Percentiles rank a stretch among this genome's conserved stretches.
Conservation (phyloP, 129 eudicot species). For the Calendula officinalis region DNA sequence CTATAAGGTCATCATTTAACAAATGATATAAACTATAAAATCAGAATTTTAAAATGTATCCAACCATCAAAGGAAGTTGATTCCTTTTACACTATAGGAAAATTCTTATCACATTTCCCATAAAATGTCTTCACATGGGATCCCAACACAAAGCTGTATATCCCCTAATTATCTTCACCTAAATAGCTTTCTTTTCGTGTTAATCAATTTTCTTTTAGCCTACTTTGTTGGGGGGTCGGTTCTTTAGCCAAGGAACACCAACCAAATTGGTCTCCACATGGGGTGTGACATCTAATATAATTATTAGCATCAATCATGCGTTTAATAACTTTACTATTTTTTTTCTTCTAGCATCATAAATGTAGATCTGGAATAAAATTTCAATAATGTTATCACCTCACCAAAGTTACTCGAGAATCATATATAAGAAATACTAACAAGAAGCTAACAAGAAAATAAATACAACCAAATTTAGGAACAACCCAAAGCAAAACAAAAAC, state of each 20-base stretch:
- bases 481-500: too few species aligned
- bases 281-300: slow-evolving; percentile 34
- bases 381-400: too few species aligned
- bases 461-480: too few species aligned
- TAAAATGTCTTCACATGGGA: slow-evolving; percentile 59
- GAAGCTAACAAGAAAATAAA: too few species aligned
- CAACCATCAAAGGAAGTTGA: slow-evolving; percentile 10
- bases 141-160: slow-evolving; percentile 40
- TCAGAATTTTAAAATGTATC: background rate
- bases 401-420: too few species aligned
- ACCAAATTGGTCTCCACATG: slow-evolving; percentile 81
- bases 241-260: slow-evolving; percentile 54
- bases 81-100: slow-evolving; percentile 28
- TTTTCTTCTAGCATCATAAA: too few species aligned
- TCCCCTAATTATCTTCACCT: slow-evolving; percentile 24
- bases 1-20: background rate
- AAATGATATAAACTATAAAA: background rate
- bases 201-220: slow-evolving; percentile 21
- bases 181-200: slow-evolving; percentile 17
- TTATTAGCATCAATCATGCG: background rate
- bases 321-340: too few species aligned
- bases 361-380: too few species aligned
- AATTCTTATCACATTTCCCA: slow-evolving; percentile 26
- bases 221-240: slow-evolving; percentile 24
- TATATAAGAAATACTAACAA: too few species aligned